Base-by-base conservation (phyloP, 2,329 filamentous ascomycete species). In the Beauveria sp. region DNA sequence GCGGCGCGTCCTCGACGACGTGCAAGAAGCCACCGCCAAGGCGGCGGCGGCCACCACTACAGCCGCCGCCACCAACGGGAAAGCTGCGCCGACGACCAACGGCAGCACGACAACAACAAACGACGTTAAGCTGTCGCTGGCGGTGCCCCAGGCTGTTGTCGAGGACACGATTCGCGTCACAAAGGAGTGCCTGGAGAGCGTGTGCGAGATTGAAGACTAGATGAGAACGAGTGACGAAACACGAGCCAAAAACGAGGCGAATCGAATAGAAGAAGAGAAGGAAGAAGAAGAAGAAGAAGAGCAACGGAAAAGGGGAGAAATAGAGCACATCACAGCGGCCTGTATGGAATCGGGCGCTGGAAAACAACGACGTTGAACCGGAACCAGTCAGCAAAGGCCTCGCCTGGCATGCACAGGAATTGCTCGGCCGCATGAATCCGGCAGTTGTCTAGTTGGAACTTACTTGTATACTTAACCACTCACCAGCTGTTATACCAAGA, bases 131-230 rank as follows among this genome's bases (percentile, higher is more conserved):
- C 56, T 64, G 20, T 78, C 71, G 66, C 77, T 87, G 16, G 85
- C 84, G 38, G 71, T 88, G 47, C 85, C 86, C 14, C 77, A 80
- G 60, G 69, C 75, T 2, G 83, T 86, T n/a, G 73, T 88, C 16
- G 82, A 86, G 28, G 83, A 88, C 65, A 84, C 84, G 5, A 74
- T 87, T n/a, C 79, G 79, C 65, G 76, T 83, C 38, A 85, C 85
- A 30, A 77, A 80, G 62, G 84, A 86, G 66, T 80, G 80, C 64
- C 74, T 88, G 47, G 84, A 86, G 64, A 70, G 74, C 43, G 76
- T 84, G 24, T 75, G 72, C 63, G 75, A 76, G 52, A 69, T 76
- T 42, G 73, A 74, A 20, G 71, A 73, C 20, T 67, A 62, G 60
- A n/a, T 3, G n/a, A 8, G 18, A 30, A 52, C n/a, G 26, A 30